Base-by-base conservation (phyloP, 495 filamentous ascomycete genomes). In the Penicillium psychrofluorescens region DNA sequence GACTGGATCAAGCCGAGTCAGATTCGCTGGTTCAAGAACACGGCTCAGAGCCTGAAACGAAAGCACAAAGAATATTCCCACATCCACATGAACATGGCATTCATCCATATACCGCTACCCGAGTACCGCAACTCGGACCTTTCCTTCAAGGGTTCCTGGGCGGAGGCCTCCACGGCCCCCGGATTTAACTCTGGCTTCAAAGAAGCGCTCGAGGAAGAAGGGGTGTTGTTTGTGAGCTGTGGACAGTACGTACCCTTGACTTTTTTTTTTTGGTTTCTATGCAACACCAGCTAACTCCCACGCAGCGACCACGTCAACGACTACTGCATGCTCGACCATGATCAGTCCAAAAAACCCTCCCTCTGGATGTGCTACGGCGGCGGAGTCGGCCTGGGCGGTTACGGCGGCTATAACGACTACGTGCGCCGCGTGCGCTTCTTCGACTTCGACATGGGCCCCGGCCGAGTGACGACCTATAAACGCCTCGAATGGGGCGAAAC, bases 311-410 rank as follows among this genome's bases (percentile, higher is more conserved):
- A 98, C 61, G 92, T 83, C 28, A 98, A 98, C 56, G 92, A 97
- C 50, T 96, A 95, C 61, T 98, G 92, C 66, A 81, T 83, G 52
- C 72, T 95, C 10, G 56, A 73, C 63, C 46, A 70, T 36, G 66
- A 68, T 36, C 35, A 47, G 16, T 57, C 62, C 22, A 47, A 64
- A 0, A 80, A 81, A 43, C 81, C 82, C 1, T 81, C 81, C 11
- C 70, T 96, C n/a, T 98, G 92, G 92, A 95, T 98, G 90, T 98
- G 92, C 67, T 95, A 97, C 65, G 92, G 79, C 5, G 92, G 94
- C 36, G 92, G 82, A 11, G 70, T 74, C 30, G 92, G 92, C 1
- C 90, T 96, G 57, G 92, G 94, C 34, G 92, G 92, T 1, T 98
- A 98, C 61, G 94, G 85, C 29, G 90, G 90, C 8, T 96, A 92